These are phyloP conservation scores for Camptophora hylomeconis DNA, from an alignment of 2,329 filamentous ascomycete species.

Conservation along the genomic window DNA sequence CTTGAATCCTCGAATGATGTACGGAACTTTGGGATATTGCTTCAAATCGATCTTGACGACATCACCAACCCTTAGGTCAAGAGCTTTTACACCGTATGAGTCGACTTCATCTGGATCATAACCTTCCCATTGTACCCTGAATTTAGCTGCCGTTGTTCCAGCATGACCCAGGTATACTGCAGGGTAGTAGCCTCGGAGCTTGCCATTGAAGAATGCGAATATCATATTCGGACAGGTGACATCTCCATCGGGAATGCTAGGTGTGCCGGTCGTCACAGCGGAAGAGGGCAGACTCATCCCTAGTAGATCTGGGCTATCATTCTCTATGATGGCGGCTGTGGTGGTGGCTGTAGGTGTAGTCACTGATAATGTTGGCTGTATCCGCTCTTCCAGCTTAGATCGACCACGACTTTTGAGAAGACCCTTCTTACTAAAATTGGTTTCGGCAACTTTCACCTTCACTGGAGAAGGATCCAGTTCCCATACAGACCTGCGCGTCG, in stretches of 20 bases:
- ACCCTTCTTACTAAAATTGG: no score
- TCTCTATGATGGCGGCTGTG: background rate
- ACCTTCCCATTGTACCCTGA: conserved; percentile 34
- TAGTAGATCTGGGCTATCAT: background rate
- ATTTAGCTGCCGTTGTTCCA: conserved; percentile 27
- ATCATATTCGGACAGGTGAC: conserved; percentile 38
- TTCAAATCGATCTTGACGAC: conserved; percentile 33
- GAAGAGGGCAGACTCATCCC: background rate
- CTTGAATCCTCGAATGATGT: conserved; percentile 29
- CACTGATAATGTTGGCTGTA: no score
- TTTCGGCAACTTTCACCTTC: no score
- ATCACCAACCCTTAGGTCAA: conserved; percentile 33
- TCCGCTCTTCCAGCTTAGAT: conserved; percentile 6
- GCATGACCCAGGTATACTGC: conserved; percentile 42
- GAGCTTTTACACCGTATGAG: conserved; percentile 27
- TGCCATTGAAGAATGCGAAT: conserved; percentile 44
- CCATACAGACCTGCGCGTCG: no score
- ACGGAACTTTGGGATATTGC: conserved; percentile 29
- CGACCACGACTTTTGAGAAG: no score
- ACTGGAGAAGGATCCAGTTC: no score
- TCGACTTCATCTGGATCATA: conserved; percentile 28
- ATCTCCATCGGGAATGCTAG: background rate
- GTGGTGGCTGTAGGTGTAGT: no score
- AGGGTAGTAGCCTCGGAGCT: conserved; percentile 44
- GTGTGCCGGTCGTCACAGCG: no score